Conservation (phyloP, 352 stramenopile species). For the Globisporangium perplexum region DNA sequence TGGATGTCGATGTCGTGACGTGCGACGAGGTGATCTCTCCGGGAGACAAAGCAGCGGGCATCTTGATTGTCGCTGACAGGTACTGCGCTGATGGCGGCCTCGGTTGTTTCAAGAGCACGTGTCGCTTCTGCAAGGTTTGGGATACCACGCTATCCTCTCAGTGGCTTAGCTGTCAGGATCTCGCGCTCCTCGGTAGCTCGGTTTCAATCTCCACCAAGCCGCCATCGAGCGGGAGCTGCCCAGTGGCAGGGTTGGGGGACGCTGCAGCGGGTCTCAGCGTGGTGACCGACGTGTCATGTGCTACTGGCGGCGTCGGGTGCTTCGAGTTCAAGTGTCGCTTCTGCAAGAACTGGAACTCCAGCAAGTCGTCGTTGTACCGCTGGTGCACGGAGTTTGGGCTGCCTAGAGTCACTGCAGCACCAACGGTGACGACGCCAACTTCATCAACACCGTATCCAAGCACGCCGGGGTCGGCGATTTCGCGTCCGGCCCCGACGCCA, state of each 20-base stretch:
- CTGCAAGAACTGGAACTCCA: slow-evolving; percentile 21
- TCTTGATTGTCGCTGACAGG: slow-evolving; percentile 7
- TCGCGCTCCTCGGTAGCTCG: neutral
- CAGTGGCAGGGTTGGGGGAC: neutral
- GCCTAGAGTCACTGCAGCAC: no score
- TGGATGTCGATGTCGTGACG: neutral
- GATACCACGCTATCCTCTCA: neutral
- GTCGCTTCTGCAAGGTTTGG: slow-evolving; percentile 21
- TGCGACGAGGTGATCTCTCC: slow-evolving; percentile 13
- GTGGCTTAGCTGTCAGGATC: neutral
- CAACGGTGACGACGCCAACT: neutral
- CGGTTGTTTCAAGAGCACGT: slow-evolving; percentile 20
- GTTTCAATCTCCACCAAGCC: no score
- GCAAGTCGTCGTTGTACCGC: slow-evolving; percentile 8
- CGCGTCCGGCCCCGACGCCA: no score
- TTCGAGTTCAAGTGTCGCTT: slow-evolving; percentile 20
- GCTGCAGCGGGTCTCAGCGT: slow-evolving; percentile 6
- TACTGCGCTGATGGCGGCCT: slow-evolving; percentile 15
- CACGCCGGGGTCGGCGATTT: neutral
- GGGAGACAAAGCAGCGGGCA: slow-evolving; percentile 12
- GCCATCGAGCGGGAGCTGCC: neutral
- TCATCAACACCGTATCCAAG: neutral
- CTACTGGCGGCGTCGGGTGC: slow-evolving; percentile 17
- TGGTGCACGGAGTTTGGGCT: slow-evolving; percentile 4
- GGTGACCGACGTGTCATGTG: slow-evolving; percentile 10